A percentile compares a stretch with the other conserved stretches of the same genome.
Conservation (phyloP, 495 filamentous ascomycete genomes). For the Penicillium argentinense region DNA sequence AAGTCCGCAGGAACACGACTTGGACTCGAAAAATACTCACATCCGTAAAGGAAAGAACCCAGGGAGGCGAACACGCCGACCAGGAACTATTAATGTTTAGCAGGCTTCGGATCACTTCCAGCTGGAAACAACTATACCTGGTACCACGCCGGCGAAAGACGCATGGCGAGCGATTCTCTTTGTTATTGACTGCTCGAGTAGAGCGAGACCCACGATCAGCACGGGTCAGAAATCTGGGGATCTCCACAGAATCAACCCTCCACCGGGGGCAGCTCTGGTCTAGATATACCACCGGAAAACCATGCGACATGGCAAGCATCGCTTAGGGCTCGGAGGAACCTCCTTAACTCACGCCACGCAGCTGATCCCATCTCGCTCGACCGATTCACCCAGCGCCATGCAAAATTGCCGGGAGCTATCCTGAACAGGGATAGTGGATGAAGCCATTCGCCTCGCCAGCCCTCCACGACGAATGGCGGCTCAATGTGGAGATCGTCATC, state of each 20-base stretch:
- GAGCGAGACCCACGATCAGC: constrained; percentile 5
- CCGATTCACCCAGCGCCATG: background rate
- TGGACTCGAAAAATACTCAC: constrained; percentile 17
- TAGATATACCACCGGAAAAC: constrained; percentile 5
- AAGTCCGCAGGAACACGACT: no score
- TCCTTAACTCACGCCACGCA: constrained; percentile 7
- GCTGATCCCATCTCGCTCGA: constrained; percentile 6
- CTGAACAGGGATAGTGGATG: background rate
- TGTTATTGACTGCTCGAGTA: background rate
- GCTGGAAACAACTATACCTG: constrained; percentile 38
- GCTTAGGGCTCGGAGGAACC: constrained; percentile 9
- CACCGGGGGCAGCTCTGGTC: constrained; percentile 2
- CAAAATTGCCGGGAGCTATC: background rate
- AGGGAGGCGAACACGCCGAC: constrained; percentile 63
- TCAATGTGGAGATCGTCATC: no score
- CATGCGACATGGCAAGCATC: background rate
- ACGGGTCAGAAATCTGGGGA: constrained; percentile 17
- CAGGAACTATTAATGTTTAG: constrained; percentile 51
- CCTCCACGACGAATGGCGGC: background rate
- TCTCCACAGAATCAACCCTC: constrained; percentile 19
- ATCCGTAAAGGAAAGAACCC: constrained; percentile 61
- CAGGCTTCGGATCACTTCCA: no score
- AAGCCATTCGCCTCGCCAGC: background rate
- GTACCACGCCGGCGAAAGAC: constrained; percentile 55
- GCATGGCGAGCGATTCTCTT: constrained; percentile 37